A percentile compares a stretch with the other conserved stretches of the same genome.
These are phyloP conservation scores for Eucalyptus marginata DNA, from an alignment of 345 rosid species.

Conservation along the genomic window DNA sequence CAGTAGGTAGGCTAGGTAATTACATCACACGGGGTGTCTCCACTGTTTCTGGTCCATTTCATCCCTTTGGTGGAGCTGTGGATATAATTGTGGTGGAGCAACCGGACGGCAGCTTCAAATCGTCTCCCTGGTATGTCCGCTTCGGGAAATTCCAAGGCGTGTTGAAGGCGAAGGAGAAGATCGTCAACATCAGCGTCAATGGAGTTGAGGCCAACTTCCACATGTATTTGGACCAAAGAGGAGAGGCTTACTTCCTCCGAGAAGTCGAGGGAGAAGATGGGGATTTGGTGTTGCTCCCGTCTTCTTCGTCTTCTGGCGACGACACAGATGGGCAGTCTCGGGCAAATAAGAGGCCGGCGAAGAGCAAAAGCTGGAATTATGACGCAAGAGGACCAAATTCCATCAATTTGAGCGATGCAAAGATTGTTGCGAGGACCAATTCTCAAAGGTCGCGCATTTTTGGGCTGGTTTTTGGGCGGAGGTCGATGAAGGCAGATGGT, in stretches of 20 bases:
- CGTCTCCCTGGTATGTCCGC: slow-evolving; percentile 96
- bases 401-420: slow-evolving; percentile 16
- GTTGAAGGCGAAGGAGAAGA: slow-evolving; percentile 53
- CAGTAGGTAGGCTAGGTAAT: slow-evolving; percentile 84
- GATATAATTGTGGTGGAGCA: slow-evolving; percentile 93
- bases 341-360: slow-evolving; percentile 15
- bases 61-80: slow-evolving; percentile 97
- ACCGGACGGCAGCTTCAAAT: slow-evolving; percentile 85
- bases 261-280: slow-evolving; percentile 47
- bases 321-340: slow-evolving; percentile 25
- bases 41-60: slow-evolving; percentile 79
- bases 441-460: slow-evolving; percentile 41
- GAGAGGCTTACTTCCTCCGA: slow-evolving; percentile 81
- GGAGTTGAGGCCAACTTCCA: slow-evolving; percentile 55
- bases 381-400: slow-evolving; percentile 14
- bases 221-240: slow-evolving; percentile 82
- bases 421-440: slow-evolving; percentile 25
- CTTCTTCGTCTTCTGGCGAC: slow-evolving; percentile 44
- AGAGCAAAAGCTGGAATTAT: slow-evolving; percentile 38
- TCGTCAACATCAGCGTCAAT: slow-evolving; percentile 58
- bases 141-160: slow-evolving; percentile 99
- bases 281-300: slow-evolving; percentile 26
- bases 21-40: slow-evolving; percentile 76
- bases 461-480: slow-evolving; percentile 59
- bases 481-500: slow-evolving; percentile 23